Conservation (phyloP, 2,329 filamentous ascomycete species). For the Elsinoe perseae region DNA sequence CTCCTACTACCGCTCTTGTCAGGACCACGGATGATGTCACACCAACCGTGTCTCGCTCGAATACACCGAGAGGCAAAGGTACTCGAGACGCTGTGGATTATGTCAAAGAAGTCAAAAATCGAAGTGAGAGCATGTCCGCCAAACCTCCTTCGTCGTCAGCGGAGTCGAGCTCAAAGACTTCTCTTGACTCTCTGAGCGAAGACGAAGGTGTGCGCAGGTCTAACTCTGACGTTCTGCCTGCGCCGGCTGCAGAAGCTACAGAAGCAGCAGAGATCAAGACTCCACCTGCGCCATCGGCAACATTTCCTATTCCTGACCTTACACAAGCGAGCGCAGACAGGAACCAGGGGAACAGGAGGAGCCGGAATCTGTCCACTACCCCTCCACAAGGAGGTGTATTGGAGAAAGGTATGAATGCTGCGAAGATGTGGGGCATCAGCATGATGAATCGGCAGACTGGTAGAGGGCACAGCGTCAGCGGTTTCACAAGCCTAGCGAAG, state of each 20-base stretch:
- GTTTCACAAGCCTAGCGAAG: conserved; percentile 30
- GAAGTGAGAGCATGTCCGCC: conserved; percentile 8
- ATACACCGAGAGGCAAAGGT: conserved; percentile 45
- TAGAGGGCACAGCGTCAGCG: conserved; percentile 24
- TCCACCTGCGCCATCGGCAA: background rate
- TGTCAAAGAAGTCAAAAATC: conserved; percentile 28
- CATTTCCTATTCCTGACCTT: background rate
- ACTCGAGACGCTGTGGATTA: conserved; percentile 47
- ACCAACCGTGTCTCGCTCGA: conserved; percentile 46
- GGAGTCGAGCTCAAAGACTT: background rate
- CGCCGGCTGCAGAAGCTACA: background rate
- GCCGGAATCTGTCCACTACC: background rate
- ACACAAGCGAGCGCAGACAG: background rate
- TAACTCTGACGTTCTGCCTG: background rate
- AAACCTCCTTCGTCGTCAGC: background rate
- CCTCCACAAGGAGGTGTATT: conserved; percentile 5
- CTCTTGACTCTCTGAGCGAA: background rate
- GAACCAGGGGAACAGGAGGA: background rate
- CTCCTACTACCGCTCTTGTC: conserved; percentile 56
- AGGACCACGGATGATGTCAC: conserved; percentile 56
- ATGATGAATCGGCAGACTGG: conserved; percentile 37
- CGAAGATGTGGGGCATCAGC: conserved; percentile 53
- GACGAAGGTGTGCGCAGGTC: background rate
- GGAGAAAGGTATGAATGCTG: conserved; percentile 41
- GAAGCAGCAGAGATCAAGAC: background rate